Evolutionary conservation across 352 stramenopile genomes (phyloP).

Genomic region (Phytophthora idaei): DNA sequence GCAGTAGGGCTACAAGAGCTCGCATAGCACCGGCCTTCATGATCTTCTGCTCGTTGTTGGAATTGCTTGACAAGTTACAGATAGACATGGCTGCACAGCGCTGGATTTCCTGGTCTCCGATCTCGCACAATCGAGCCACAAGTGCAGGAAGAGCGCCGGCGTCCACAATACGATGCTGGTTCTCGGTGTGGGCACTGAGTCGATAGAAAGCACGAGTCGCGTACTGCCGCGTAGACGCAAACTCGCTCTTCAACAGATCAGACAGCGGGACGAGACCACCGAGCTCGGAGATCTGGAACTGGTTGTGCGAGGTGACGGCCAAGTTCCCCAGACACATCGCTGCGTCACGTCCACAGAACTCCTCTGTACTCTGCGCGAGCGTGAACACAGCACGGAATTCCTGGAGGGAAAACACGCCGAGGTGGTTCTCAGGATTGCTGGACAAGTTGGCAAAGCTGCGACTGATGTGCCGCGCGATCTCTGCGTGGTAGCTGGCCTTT

Average conservation of each 20-base stretch:
- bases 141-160: constrained; percentile 80
- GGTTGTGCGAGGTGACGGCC: constrained; percentile 90
- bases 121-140: constrained; percentile 57
- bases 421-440: constrained; percentile 92
- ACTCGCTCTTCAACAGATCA: constrained; percentile 72
- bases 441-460: constrained; percentile 92
- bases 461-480: constrained; percentile 90
- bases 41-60: constrained; percentile 74
- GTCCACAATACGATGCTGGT: constrained; percentile 89
- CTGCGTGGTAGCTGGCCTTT: constrained; percentile 61
- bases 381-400: constrained; percentile 84
- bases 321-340: constrained; percentile 95
- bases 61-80: constrained; percentile 86
- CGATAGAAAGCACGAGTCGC: constrained; percentile 91
- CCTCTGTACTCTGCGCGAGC: constrained; percentile 68
- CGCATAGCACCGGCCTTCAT: constrained; percentile 77
- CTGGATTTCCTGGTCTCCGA: constrained; percentile 63
- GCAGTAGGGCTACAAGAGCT: constrained; percentile 68
- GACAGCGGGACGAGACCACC: constrained; percentile 87
- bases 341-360: constrained; percentile 91
- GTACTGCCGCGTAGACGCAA: constrained; percentile 78
- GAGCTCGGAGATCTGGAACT: constrained; percentile 87
- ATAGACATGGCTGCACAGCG: constrained; percentile 83
- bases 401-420: constrained; percentile 82
- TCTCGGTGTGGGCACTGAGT: constrained; percentile 83